These are phyloP conservation scores for Zymoseptoria passerinii DNA, from an alignment of 2,329 filamentous ascomycete species.

Conservation along the genomic window DNA sequence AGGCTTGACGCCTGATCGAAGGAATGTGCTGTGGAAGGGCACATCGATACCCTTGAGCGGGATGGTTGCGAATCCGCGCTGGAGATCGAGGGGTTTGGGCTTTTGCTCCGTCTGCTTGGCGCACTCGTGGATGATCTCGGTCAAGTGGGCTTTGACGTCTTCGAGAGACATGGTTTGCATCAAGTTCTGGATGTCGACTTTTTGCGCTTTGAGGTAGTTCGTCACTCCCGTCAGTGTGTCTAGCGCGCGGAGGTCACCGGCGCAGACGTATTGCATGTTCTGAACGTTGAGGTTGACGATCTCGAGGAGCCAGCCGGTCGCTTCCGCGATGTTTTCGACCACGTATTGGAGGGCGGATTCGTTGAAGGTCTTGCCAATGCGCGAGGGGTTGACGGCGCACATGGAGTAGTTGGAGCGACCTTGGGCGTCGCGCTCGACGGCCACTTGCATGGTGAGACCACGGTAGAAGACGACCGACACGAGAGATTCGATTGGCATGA, in stretches of 20 bases:
- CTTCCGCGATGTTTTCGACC: constrained; percentile 87
- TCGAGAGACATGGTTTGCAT: constrained; percentile 80
- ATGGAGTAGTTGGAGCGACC: constrained; percentile 98
- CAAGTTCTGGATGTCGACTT: constrained; percentile 92
- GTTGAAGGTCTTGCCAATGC: constrained; percentile 98
- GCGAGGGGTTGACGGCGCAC: constrained; percentile 97
- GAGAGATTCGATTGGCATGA: constrained; percentile 98
- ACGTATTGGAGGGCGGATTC: constrained; percentile 96
- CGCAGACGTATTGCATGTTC: constrained; percentile 62
- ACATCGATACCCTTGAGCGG: constrained; percentile 96
- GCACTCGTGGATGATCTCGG: constrained; percentile 83
- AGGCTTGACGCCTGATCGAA: constrained; percentile 95
- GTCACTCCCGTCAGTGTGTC: constrained; percentile 67
- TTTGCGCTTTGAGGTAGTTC: constrained; percentile 93
- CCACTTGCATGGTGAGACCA: constrained; percentile 97
- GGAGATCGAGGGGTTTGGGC: constrained; percentile 76
- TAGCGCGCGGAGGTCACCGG: constrained; percentile 57
- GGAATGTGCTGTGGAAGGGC: constrained; percentile 97
- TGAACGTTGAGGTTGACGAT: constrained; percentile 92
- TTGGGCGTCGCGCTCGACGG: constrained; percentile 86
- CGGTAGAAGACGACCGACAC: constrained; percentile 99
- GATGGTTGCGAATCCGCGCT: constrained; percentile 95
- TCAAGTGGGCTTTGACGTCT: constrained; percentile 80
- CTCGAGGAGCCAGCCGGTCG: constrained; percentile 90
- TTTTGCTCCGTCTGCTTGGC: constrained; percentile 82